Evolutionary conservation across 345 rosid species (phyloP).

Genomic region (Brassica rapa): DNA sequence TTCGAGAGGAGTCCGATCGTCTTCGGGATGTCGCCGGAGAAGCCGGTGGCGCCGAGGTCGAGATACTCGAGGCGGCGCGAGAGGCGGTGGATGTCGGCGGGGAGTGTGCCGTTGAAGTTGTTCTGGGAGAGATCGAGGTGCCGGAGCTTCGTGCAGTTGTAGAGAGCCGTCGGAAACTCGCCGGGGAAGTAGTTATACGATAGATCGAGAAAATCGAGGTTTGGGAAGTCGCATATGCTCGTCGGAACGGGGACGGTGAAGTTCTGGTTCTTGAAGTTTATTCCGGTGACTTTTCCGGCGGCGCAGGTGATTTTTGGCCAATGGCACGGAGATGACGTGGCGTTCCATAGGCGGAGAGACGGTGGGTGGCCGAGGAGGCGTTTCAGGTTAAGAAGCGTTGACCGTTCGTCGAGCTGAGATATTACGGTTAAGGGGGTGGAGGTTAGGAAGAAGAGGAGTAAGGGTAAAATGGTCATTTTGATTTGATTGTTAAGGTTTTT

Average conservation of each 20-base stretch:
- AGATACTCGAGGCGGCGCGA: background rate
- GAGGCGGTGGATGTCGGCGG: constrained; percentile 50
- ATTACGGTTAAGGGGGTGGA: constrained; percentile 46
- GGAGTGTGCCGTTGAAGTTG: constrained; percentile 63
- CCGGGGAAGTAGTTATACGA: constrained; percentile 57
- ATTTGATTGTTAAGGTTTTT: constrained; percentile 5
- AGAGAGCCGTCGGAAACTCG: constrained; percentile 58
- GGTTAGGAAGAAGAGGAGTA: constrained; percentile 35
- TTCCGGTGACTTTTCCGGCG: constrained; percentile 46
- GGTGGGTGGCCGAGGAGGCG: constrained; percentile 59
- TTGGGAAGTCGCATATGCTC: constrained; percentile 63
- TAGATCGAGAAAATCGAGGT: constrained; percentile 50
- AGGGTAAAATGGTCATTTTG: constrained; percentile 34
- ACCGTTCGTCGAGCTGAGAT: constrained; percentile 53
- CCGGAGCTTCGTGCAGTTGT: constrained; percentile 63
- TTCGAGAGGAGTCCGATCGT: background rate
- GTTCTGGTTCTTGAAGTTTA: constrained; percentile 38
- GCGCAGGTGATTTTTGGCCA: constrained; percentile 63
- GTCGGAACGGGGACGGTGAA: constrained; percentile 55
- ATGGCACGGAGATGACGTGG: constrained; percentile 58
- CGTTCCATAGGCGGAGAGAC: constrained; percentile 60
- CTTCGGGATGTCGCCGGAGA: background rate
- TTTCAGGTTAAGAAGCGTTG: constrained; percentile 59
- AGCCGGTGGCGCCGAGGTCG: background rate
- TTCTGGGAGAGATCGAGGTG: constrained; percentile 65